Evolutionary conservation across 805 yeast genomes (phyloP).

Genomic region (Candida sphagnicola): DNA sequence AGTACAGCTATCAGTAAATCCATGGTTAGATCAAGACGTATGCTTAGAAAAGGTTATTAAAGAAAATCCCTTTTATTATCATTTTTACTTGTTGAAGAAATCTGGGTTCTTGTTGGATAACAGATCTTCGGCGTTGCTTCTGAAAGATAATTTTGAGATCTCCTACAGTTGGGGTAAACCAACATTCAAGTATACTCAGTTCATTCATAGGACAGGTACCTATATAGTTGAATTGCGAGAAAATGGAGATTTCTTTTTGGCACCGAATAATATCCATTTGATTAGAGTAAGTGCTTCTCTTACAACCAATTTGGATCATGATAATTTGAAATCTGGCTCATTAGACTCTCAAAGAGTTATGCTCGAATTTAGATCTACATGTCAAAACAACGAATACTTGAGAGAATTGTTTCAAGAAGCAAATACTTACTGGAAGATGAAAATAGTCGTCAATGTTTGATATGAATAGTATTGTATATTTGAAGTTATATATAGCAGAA

Average conservation of each 20-base stretch:
- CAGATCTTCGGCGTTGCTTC: conserved; percentile 63
- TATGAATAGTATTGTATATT: conserved; percentile 1
- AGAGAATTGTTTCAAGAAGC: conserved; percentile 58
- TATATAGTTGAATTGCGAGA: conserved; percentile 84
- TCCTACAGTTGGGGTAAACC: conserved; percentile 92
- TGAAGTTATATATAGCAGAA: neutral
- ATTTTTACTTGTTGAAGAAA: conserved; percentile 62
- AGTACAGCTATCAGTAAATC: conserved; percentile 61
- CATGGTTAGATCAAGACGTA: conserved; percentile 63
- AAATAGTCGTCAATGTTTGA: conserved; percentile 1
- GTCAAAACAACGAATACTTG: conserved; percentile 49
- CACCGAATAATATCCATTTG: conserved; percentile 83
- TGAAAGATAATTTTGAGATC: conserved; percentile 56
- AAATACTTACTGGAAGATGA: conserved; percentile 36
- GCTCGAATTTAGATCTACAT: conserved; percentile 61
- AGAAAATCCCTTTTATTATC: conserved; percentile 68
- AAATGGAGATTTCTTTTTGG: conserved; percentile 72
- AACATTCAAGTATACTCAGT: conserved; percentile 77
- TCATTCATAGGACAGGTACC: conserved; percentile 84
- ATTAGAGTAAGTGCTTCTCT: conserved; percentile 58
- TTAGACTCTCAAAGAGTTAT: conserved; percentile 72
- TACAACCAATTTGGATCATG: conserved; percentile 20
- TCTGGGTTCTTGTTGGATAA: conserved; percentile 81
- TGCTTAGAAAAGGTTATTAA: conserved; percentile 33
- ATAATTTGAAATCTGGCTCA: conserved; percentile 22